These are phyloP conservation scores for Botryosphaeria dothidea DNA, from an alignment of 2,329 filamentous ascomycete species.

Conservation along the genomic window DNA sequence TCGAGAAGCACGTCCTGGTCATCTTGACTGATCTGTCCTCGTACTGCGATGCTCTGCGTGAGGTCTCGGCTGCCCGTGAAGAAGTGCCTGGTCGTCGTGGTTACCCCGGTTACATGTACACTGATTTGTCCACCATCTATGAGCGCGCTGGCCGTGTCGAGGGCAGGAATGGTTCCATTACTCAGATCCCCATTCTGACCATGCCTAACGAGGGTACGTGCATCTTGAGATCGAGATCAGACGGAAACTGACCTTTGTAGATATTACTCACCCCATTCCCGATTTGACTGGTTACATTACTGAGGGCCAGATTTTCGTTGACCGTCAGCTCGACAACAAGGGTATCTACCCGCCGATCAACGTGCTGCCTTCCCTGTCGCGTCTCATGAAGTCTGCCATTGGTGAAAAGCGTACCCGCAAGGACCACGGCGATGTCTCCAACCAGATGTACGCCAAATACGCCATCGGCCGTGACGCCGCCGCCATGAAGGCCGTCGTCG, in stretches of 20 bases:
- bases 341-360: conserved; percentile 99
- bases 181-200: conserved; percentile 96
- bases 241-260: conserved; percentile 38
- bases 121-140: conserved; percentile 99
- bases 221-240: background rate
- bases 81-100: conserved; percentile 99
- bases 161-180: conserved; percentile 97
- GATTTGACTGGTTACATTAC: conserved; percentile 99
- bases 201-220: conserved; percentile 92
- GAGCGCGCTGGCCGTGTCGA: conserved; percentile 97
- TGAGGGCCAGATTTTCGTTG: conserved; percentile 97
- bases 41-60: conserved; percentile 98
- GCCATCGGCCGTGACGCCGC: conserved; percentile 98
- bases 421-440: conserved; percentile 97
- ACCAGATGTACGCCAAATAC: conserved; percentile 99
- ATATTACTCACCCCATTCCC: conserved; percentile 98
- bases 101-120: conserved; percentile 99
- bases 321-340: conserved; percentile 91
- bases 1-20: conserved; percentile 99
- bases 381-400: conserved; percentile 99
- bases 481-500: conserved; percentile 98
- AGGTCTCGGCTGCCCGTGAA: conserved; percentile 96
- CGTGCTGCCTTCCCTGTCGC: conserved; percentile 93
- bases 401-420: conserved; percentile 95
- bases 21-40: conserved; percentile 97